Percentiles rank a stretch among this genome's conserved stretches.
These are phyloP conservation scores for Trichosporon asahii DNA, from an alignment of 1,284 basidiomycete genomes.

Conservation along the genomic window DNA sequence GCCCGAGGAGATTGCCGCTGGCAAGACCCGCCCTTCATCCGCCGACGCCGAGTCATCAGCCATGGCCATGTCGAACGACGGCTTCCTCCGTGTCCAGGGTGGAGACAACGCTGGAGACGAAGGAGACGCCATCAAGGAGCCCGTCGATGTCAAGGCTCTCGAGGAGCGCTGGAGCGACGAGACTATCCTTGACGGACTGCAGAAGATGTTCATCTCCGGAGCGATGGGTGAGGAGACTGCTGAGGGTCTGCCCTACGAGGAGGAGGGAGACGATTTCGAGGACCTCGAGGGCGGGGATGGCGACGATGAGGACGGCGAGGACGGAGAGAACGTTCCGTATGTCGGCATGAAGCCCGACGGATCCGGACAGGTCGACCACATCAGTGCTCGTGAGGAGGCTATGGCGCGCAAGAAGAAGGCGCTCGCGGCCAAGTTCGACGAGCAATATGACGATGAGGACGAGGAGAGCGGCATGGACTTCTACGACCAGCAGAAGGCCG, in stretches of 20 bases:
- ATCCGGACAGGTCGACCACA: slow-evolving; percentile 20
- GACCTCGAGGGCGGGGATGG: slow-evolving; percentile 55
- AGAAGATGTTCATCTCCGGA: slow-evolving; percentile 88
- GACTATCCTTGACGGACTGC: slow-evolving; percentile 77
- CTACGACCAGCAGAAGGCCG: slow-evolving; percentile 87
- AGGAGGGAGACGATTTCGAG: slow-evolving; percentile 55
- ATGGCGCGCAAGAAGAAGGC: slow-evolving; percentile 85
- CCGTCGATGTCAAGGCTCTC: slow-evolving; percentile 57
- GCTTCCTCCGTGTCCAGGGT: slow-evolving; percentile 68
- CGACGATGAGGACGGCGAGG: slow-evolving; percentile 55
- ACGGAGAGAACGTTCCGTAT: slow-evolving; percentile 49
- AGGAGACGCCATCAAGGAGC: slow-evolving; percentile 69
- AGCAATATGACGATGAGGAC: slow-evolving; percentile 87
- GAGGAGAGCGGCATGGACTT: slow-evolving; percentile 69
- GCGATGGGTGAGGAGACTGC: slow-evolving; percentile 44
- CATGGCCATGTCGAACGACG: slow-evolving; percentile 55
- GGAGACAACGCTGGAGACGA: slow-evolving; percentile 53
- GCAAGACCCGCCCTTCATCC: slow-evolving; percentile 47
- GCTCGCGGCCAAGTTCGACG: slow-evolving; percentile 92
- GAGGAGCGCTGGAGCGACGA: slow-evolving; percentile 75
- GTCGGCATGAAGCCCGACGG: slow-evolving; percentile 44
- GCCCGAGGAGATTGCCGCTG: slow-evolving; percentile 66
- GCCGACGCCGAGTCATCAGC: slow-evolving; percentile 45
- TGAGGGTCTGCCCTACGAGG: slow-evolving; percentile 53
- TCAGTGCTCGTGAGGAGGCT: slow-evolving; percentile 57